Evolutionary conservation across 1,139 yeast genomes (phyloP), one percentile per base, ranked within the genome.

Genomic region (Hansenula anomala): DNA sequence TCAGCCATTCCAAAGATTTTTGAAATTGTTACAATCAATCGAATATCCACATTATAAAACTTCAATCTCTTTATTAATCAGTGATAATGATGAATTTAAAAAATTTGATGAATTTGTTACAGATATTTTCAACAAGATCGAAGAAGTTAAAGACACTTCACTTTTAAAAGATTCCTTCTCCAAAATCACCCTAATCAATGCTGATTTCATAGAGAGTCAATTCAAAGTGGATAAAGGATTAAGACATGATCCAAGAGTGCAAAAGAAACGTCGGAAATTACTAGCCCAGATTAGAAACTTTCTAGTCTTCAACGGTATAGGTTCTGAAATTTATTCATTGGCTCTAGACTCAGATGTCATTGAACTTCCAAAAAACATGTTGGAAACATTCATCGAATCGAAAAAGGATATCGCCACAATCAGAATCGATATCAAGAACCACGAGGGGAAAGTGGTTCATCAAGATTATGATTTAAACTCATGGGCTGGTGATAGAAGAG

Each of bases 301-400:
- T 43, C 40, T 61, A 9, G 38, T 60, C 7, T 42, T 46, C 5
- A 44, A 45, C 30, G 52, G 58, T 7, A 18, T 56, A 4, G 47
- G 36, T 9, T 38, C 51, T 27, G 73, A 71, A 44, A 55, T 56
- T 31, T 66, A 63, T 44, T 58, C 73, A 1, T 42, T 74, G n/a
- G 72, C 67, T 40, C 42, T 74, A 16, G 78, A 74, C 48, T 57
- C 73, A 8, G 78, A 73, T 43, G 60, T 73, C 30, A 48, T 58
- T 23, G 47, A 54, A 27, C 42, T 71, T 19, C 57, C 64, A 9
- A 45, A 58, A 19, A 51, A 59, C 12, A 52, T 71, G 55, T 39
- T 71, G 10, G 32, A 43, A n/a, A 45, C 49, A 4, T 68, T 72
- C 39, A 52, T 71, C 14, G 47, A 51, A 2, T 56, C 71, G 3